phyloP scores from a whole-genome alignment of 305 asterid genomes.

The Withania somnifera region DNA sequence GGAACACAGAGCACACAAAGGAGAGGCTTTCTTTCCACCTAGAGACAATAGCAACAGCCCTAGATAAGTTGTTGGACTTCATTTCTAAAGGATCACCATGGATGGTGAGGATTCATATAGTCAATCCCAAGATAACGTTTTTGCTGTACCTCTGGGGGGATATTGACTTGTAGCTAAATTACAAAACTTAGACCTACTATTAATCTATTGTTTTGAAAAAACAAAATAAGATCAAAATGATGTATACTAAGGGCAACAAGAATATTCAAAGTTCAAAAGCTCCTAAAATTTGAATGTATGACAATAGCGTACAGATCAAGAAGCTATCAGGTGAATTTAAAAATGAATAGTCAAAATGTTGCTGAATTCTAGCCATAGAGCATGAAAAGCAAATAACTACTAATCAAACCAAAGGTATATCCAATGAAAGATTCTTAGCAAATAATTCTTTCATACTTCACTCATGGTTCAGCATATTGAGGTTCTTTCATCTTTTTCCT shows the following conservation, averaged over 20 bases:
- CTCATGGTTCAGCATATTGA: too few species aligned
- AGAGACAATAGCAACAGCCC: conserved; percentile 6
- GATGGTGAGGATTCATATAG: neutral
- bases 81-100: neutral
- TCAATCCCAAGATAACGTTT: neutral
- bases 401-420: neutral
- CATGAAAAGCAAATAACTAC: neutral
- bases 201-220: neutral
- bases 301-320: neutral
- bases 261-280: neutral
- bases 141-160: neutral
- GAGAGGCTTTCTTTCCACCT: conserved; percentile 83
- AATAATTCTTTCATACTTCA: too few species aligned
- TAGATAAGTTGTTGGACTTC: neutral
- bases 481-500: too few species aligned
- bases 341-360: neutral
- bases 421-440: too few species aligned
- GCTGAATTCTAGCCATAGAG: neutral
- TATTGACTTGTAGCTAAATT: neutral
- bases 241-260: neutral
- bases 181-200: neutral
- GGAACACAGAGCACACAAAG: conserved; percentile 84
- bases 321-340: neutral
- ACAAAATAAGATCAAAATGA: neutral
- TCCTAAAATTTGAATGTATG: neutral